phyloP scores from a whole-genome alignment of 495 filamentous ascomycete genomes.

The Trichoderma reesei region DNA sequence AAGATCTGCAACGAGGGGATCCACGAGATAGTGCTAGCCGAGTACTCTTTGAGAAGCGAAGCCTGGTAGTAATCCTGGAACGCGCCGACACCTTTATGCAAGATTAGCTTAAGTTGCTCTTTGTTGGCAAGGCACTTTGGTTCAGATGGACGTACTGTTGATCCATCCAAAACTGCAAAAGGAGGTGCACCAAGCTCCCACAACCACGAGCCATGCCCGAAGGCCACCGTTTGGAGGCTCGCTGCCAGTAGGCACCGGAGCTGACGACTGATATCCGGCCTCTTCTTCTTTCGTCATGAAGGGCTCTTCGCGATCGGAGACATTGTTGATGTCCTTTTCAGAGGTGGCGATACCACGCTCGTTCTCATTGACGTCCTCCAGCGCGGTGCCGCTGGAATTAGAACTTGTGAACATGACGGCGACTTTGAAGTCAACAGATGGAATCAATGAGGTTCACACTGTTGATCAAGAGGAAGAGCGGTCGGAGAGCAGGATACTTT shows the following conservation, averaged over 20 bases:
- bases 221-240: conserved; percentile 26
- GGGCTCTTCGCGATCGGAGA: background rate
- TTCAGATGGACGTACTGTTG: conserved; percentile 21
- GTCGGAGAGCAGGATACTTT: background rate
- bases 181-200: conserved; percentile 26
- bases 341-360: background rate
- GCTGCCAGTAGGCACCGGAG: background rate
- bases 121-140: background rate
- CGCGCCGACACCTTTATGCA: conserved; percentile 40
- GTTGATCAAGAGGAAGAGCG: background rate
- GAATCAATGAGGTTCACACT: background rate
- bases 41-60: conserved; percentile 37
- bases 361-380: background rate
- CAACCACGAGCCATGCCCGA: conserved; percentile 27
- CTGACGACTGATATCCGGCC: background rate
- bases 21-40: conserved; percentile 45
- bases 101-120: background rate
- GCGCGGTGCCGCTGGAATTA: background rate
- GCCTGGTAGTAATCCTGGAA: conserved; percentile 51
- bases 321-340: background rate
- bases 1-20: conserved; percentile 36
- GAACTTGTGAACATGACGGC: background rate
- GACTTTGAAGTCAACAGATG: background rate
- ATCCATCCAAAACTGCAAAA: conserved; percentile 33
- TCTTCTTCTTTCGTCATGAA: background rate